Evolutionary conservation across 2,329 filamentous ascomycete genomes (phyloP).

Genomic region (Aspergillus novoparasiticus): DNA sequence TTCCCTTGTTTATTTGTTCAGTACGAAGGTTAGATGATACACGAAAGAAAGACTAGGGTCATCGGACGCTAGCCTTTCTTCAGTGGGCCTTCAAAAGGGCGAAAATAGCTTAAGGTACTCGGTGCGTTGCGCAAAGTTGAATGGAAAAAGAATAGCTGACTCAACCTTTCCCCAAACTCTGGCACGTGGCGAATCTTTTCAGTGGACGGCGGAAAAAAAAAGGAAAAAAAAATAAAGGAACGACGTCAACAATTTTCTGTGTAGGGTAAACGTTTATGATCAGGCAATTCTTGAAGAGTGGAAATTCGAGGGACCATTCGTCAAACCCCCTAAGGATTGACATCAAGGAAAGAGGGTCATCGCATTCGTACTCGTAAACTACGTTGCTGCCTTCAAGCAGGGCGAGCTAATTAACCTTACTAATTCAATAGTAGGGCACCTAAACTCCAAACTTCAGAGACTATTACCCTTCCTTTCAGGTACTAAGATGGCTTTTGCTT

Average conservation of each 20-base stretch:
- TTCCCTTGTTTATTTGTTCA: neutral
- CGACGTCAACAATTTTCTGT: neutral
- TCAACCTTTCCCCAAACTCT: slow-evolving; percentile 11
- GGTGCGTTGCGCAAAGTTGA: slow-evolving; percentile 4
- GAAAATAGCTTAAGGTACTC: neutral
- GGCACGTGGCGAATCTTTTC: slow-evolving; percentile 16
- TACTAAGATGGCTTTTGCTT: neutral
- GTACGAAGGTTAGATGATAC: neutral
- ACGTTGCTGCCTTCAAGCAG: slow-evolving; percentile 1
- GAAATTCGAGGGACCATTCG: neutral
- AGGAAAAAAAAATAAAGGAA: slow-evolving; percentile 3
- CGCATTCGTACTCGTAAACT: slow-evolving; percentile 3
- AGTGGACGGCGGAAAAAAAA: neutral
- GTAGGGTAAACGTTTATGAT: neutral
- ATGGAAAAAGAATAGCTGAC: slow-evolving; percentile 13
- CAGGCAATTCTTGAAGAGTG: slow-evolving; percentile 1
- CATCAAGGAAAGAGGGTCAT: neutral
- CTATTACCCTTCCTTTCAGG: neutral
- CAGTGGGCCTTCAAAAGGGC: slow-evolving; percentile 6
- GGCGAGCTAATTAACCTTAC: neutral
- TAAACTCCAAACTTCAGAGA: neutral
- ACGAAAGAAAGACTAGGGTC: slow-evolving; percentile 22
- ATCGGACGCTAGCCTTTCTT: slow-evolving; percentile 7
- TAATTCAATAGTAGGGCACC: neutral
- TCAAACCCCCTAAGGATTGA: neutral